phyloP scores from a whole-genome alignment of 2,329 filamentous ascomycete species.

The Exophiala phaeomuriformis region DNA sequence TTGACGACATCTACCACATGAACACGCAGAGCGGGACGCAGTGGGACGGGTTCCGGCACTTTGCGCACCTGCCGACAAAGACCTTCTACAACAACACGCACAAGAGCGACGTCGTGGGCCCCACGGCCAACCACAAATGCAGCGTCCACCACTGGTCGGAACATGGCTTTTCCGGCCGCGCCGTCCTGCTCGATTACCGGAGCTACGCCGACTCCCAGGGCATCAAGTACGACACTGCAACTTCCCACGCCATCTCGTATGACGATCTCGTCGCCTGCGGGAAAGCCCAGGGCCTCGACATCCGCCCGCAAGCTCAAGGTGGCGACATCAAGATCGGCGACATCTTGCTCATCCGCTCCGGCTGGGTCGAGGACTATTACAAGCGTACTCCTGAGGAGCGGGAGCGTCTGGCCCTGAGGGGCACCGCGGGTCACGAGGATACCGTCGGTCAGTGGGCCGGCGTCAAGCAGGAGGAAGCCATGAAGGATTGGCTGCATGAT shows the following conservation, averaged over 20 bases:
- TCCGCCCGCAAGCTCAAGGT: constrained; percentile 48
- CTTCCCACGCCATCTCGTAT: constrained; percentile 48
- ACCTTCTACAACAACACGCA: constrained; percentile 40
- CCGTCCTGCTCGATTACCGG: constrained; percentile 38
- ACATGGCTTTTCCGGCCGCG: constrained; percentile 39
- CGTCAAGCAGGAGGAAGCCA: constrained; percentile 47
- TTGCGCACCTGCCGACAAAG: constrained; percentile 34
- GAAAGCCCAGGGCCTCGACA: constrained; percentile 53
- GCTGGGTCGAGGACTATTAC: constrained; percentile 54
- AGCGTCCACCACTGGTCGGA: constrained; percentile 40
- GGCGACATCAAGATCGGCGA: constrained; percentile 55
- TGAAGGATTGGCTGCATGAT: constrained; percentile 62
- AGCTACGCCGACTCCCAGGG: constrained; percentile 46
- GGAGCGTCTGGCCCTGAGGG: constrained; percentile 30
- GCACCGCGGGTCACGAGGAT: constrained; percentile 33
- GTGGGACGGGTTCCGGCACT: constrained; percentile 47
- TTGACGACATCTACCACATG: constrained; percentile 41
- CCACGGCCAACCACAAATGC: constrained; percentile 33
- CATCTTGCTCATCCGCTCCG: constrained; percentile 58
- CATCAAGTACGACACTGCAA: constrained; percentile 47
- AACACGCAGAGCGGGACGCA: constrained; percentile 46
- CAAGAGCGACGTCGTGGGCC: constrained; percentile 32
- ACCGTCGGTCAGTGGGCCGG: constrained; percentile 41
- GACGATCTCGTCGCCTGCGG: constrained; percentile 54
- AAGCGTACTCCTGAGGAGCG: constrained; percentile 35